Conservation (phyloP, 179 eudicot genomes). For the Beta macrorhiza region DNA sequence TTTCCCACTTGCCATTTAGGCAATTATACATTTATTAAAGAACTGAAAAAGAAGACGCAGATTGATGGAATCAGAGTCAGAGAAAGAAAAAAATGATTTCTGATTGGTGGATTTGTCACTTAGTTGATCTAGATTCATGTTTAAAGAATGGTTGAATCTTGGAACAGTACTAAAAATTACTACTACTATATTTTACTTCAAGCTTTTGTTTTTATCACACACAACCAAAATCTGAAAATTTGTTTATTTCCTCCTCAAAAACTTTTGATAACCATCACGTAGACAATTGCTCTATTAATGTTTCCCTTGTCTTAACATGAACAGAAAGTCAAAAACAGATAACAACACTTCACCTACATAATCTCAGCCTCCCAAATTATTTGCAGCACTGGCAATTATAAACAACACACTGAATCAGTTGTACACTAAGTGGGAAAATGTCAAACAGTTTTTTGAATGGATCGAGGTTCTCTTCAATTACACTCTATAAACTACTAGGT, state of each 20-base stretch:
- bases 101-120: constrained; percentile 24
- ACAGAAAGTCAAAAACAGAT: constrained; percentile 2
- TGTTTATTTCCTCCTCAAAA: neutral
- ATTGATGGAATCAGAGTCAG: neutral
- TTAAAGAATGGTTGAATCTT: constrained; percentile 6
- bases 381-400: neutral
- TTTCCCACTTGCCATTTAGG: neutral
- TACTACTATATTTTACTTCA: neutral
- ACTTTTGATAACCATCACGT: constrained; percentile 16
- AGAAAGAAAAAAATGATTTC: neutral
- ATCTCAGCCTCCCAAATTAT: neutral
- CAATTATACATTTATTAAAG: neutral
- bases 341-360: constrained; percentile 5
- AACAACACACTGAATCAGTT: neutral
- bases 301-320: neutral
- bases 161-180: neutral
- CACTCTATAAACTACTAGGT: too few species aligned
- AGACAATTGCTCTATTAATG: constrained; percentile 11
- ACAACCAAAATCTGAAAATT: constrained; percentile 11
- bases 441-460: neutral
- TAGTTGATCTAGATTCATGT: constrained; percentile 30
- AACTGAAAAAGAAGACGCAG: neutral
- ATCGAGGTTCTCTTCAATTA: neutral
- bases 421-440: too few species aligned
- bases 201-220: constrained; percentile 12